A percentile compares a stretch with the other conserved stretches of the same genome.
Conservation (phyloP, 2,329 filamentous ascomycete species). For the Teratosphaeria gauchensis region DNA sequence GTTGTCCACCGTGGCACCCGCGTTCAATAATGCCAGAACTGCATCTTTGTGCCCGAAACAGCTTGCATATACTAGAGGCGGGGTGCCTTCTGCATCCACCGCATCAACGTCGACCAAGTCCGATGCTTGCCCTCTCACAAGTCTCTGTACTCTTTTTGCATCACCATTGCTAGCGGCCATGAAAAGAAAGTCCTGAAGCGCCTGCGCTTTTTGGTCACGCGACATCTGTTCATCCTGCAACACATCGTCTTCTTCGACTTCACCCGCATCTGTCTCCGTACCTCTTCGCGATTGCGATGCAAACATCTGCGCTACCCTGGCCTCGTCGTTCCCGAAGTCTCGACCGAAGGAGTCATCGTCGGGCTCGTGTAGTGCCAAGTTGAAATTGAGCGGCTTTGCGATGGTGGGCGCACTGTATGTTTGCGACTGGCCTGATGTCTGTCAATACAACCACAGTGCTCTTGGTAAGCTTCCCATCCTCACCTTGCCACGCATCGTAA, state of each 20-base stretch:
- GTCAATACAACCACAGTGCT: background rate
- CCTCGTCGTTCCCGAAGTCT: slow-evolving; percentile 65
- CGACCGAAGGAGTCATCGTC: slow-evolving; percentile 47
- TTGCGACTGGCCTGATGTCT: slow-evolving; percentile 71
- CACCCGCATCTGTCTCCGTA: slow-evolving; percentile 52
- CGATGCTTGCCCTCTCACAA: slow-evolving; percentile 65
- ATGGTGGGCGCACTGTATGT: slow-evolving; percentile 80
- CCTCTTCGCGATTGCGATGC: slow-evolving; percentile 84
- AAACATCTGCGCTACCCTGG: slow-evolving; percentile 87
- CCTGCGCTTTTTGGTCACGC: slow-evolving; percentile 65
- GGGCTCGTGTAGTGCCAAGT: slow-evolving; percentile 71
- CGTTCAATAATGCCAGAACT: slow-evolving; percentile 71
- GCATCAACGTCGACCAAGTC: slow-evolving; percentile 75
- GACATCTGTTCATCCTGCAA: slow-evolving; percentile 64
- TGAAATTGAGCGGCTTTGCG: slow-evolving; percentile 77
- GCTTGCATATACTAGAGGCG: slow-evolving; percentile 94
- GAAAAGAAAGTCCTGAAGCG: slow-evolving; percentile 78
- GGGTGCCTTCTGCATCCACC: slow-evolving; percentile 86
- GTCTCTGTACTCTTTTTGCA: slow-evolving; percentile 64
- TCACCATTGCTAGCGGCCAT: slow-evolving; percentile 97
- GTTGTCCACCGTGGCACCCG: slow-evolving; percentile 79
- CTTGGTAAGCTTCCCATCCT: background rate
- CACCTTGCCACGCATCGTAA: slow-evolving; percentile 98
- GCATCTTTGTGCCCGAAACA: slow-evolving; percentile 94
- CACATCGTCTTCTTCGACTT: slow-evolving; percentile 72